Evolutionary conservation across 257 asterid genomes (phyloP).

Genomic region (Linaria vulgaris): DNA sequence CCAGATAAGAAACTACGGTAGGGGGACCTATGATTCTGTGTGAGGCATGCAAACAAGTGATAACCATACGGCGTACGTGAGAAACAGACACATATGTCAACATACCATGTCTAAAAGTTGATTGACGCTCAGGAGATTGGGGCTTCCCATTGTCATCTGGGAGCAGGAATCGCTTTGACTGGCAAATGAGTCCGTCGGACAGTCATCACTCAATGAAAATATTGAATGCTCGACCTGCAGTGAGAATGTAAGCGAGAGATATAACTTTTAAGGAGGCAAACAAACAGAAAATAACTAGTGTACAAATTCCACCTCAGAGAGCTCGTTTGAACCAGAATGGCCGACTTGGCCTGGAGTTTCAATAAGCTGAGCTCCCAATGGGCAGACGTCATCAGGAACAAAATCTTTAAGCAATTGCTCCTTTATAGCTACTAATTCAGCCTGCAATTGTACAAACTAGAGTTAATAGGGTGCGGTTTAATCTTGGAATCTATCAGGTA

Average conservation of each 20-base stretch:
- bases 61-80: too few species aligned
- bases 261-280: constrained; percentile 19
- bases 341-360: constrained; percentile 48
- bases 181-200: constrained; percentile 47
- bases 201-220: constrained; percentile 49
- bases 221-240: constrained; percentile 45
- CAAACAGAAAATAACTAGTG: constrained; percentile 16
- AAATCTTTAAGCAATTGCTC: constrained; percentile 65
- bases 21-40: too few species aligned
- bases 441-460: constrained; percentile 36
- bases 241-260: constrained; percentile 23
- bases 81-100: constrained; percentile 11
- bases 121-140: constrained; percentile 58
- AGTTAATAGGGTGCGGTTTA: constrained; percentile 13
- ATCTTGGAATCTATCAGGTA: constrained; percentile 9
- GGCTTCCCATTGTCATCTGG: constrained; percentile 46
- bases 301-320: constrained; percentile 45
- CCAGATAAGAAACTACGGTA: too few species aligned
- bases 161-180: constrained; percentile 52
- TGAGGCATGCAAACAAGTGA: too few species aligned
- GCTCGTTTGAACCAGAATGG: constrained; percentile 42
- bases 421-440: constrained; percentile 47
- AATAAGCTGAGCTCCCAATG: constrained; percentile 55
- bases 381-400: constrained; percentile 72
- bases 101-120: constrained; percentile 74